Evolutionary conservation across 2,329 filamentous ascomycete genomes (phyloP).

Genomic region (Ceratocystis cacaofunesta): DNA sequence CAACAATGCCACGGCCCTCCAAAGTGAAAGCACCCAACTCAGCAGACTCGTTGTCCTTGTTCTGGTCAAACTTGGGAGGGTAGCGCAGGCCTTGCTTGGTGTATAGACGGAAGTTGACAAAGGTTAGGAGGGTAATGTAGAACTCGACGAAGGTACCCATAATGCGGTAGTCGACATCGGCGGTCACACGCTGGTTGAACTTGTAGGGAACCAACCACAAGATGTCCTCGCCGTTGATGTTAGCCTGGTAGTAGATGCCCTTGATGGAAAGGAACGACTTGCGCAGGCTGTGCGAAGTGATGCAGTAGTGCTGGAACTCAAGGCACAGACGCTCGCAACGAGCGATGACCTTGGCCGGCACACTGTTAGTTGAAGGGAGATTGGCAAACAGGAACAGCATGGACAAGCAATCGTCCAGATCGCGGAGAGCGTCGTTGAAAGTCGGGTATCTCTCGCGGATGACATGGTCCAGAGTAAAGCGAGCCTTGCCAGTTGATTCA

Average conservation of each 20-base stretch:
- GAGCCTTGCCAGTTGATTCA: constrained; percentile 79
- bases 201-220: constrained; percentile 96
- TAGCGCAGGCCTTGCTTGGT: constrained; percentile 85
- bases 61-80: constrained; percentile 80
- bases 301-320: constrained; percentile 97
- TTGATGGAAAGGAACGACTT: constrained; percentile 98
- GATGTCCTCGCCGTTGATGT: constrained; percentile 90
- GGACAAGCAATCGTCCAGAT: constrained; percentile 90
- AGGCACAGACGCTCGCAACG: constrained; percentile 84
- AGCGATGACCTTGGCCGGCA: constrained; percentile 89
- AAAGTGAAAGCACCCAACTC: constrained; percentile 85
- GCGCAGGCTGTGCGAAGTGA: constrained; percentile 74
- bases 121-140: constrained; percentile 89
- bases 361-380: constrained; percentile 73
- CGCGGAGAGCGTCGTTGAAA: constrained; percentile 83
- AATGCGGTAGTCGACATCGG: constrained; percentile 93
- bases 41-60: constrained; percentile 75
- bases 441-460: constrained; percentile 97
- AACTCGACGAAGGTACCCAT: constrained; percentile 99
- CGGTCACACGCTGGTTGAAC: constrained; percentile 88
- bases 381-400: constrained; percentile 98
- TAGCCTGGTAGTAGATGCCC: constrained; percentile 98
- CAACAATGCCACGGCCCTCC: constrained; percentile 41
- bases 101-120: constrained; percentile 92
- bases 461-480: constrained; percentile 87